A percentile compares a stretch with the other conserved stretches of the same genome.
Conservation (phyloP, 805 yeast genomes). For the Teunomyces panamensis region DNA sequence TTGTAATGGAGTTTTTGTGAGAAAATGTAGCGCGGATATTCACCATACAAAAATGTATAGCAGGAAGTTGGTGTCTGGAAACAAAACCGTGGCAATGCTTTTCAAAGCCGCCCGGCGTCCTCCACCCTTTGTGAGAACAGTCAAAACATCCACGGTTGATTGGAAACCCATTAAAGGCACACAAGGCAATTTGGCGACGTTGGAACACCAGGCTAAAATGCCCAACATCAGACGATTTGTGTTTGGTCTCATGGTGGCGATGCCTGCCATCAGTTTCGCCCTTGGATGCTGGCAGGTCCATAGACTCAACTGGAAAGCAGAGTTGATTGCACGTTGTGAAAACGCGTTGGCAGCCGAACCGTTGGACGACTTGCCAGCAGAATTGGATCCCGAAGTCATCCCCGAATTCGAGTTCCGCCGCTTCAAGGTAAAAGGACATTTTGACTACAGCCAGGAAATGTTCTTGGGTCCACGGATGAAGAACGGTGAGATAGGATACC, state of each 20-base stretch:
- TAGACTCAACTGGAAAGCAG: constrained; percentile 84
- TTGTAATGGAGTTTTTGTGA: too few species aligned
- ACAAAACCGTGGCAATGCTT: neutral
- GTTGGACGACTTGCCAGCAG: constrained; percentile 60
- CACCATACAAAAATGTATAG: too few species aligned
- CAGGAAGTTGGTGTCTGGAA: too few species aligned
- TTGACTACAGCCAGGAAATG: constrained; percentile 81
- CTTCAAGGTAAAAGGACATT: constrained; percentile 73
- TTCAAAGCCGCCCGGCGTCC: neutral
- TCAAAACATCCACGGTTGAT: constrained; percentile 70
- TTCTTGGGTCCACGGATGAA: constrained; percentile 86
- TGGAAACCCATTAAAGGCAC: constrained; percentile 75
- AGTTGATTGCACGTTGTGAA: constrained; percentile 78
- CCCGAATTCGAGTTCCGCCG: constrained; percentile 78
- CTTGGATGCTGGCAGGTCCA: constrained; percentile 92
- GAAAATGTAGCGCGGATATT: too few species aligned
- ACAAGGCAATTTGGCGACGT: constrained; percentile 31
- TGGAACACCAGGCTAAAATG: constrained; percentile 38
- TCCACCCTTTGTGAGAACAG: constrained; percentile 14
- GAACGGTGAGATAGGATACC: constrained; percentile 69
- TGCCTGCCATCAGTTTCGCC: constrained; percentile 84
- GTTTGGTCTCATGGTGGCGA: constrained; percentile 54
- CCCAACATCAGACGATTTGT: constrained; percentile 38
- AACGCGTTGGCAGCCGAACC: constrained; percentile 75
- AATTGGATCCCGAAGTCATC: constrained; percentile 61